A percentile compares a stretch with the other conserved stretches of the same genome.
These are phyloP conservation scores for Ambispora gerdemannii DNA, from an alignment of 192 early-diverging fungal species.

Conservation along the genomic window DNA sequence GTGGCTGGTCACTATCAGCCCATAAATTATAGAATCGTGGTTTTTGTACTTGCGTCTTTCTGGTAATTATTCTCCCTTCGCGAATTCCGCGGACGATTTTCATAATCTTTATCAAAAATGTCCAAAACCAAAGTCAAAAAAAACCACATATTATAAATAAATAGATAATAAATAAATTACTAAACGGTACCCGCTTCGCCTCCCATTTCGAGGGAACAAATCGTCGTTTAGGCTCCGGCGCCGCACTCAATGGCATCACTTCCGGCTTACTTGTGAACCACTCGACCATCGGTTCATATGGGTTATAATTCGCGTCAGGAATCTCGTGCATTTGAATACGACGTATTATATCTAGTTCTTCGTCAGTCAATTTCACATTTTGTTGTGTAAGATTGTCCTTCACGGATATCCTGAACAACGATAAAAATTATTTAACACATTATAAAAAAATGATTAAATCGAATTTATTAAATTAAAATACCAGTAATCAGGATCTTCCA, in stretches of 20 bases:
- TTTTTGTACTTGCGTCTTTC: conserved; percentile 49
- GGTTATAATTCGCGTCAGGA: conserved; percentile 83
- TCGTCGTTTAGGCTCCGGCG: conserved; percentile 92
- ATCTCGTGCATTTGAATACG: conserved; percentile 78
- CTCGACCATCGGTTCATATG: conserved; percentile 91
- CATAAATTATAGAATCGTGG: conserved; percentile 87
- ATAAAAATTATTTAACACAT: background rate
- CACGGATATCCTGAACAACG: conserved; percentile 56
- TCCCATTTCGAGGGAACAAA: conserved; percentile 96
- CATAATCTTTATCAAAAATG: conserved; percentile 64
- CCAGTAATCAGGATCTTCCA: conserved; percentile 94
- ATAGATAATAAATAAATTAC: too few relatives aligned
- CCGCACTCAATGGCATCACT: conserved; percentile 77
- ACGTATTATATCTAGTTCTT: conserved; percentile 92
- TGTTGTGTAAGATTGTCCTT: conserved; percentile 77
- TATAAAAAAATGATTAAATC: background rate
- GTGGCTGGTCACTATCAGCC: conserved; percentile 62
- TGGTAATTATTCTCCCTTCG: conserved; percentile 74
- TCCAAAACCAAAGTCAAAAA: background rate
- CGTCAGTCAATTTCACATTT: conserved; percentile 79
- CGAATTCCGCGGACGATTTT: conserved; percentile 97
- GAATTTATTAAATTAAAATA: conserved; percentile 26
- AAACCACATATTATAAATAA: too few relatives aligned
- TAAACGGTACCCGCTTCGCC: conserved; percentile 71
- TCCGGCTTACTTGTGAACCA: conserved; percentile 89